Conservation (phyloP, 768 basidiomycete species). For the Tricholomella constricta region DNA sequence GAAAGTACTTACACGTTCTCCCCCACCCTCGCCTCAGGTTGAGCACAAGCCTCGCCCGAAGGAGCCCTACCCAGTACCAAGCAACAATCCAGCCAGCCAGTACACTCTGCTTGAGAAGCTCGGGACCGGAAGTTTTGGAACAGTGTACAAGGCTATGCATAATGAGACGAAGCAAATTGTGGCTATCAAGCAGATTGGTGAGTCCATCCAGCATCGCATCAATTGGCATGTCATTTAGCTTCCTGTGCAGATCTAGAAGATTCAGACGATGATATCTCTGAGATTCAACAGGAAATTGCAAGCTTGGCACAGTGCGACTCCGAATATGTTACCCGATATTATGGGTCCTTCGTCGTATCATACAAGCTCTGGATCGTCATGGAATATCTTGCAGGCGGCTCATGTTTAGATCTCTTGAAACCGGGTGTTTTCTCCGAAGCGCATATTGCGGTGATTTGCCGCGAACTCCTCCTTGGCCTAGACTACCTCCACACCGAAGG, state of each 20-base stretch:
- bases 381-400: constrained; percentile 99
- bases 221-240: constrained; percentile 5
- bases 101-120: constrained; percentile 94
- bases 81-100: constrained; percentile 83
- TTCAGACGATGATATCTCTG: constrained; percentile 97
- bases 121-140: constrained; percentile 97
- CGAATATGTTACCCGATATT: constrained; percentile 94
- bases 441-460: constrained; percentile 93
- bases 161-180: constrained; percentile 93
- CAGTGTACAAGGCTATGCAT: constrained; percentile 96
- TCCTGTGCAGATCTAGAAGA: constrained; percentile 81
- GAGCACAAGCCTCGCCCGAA: constrained; percentile 43
- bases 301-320: constrained; percentile 96
- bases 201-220: constrained; percentile 1
- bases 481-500: constrained; percentile 96
- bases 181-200: constrained; percentile 97
- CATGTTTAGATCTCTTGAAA: constrained; percentile 94
- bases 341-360: constrained; percentile 93
- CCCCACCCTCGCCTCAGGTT: constrained; percentile 50
- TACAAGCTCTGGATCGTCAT: constrained; percentile 99
- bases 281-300: constrained; percentile 98
- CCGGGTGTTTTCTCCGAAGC: constrained; percentile 87
- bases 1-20: constrained; percentile 44
- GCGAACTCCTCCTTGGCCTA: constrained; percentile 89
- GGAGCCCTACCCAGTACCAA: constrained; percentile 71